Evolutionary conservation across 129 eudicot genomes (phyloP), one percentile per base, ranked within the genome.

Genomic region (Escallonia herrerae): DNA sequence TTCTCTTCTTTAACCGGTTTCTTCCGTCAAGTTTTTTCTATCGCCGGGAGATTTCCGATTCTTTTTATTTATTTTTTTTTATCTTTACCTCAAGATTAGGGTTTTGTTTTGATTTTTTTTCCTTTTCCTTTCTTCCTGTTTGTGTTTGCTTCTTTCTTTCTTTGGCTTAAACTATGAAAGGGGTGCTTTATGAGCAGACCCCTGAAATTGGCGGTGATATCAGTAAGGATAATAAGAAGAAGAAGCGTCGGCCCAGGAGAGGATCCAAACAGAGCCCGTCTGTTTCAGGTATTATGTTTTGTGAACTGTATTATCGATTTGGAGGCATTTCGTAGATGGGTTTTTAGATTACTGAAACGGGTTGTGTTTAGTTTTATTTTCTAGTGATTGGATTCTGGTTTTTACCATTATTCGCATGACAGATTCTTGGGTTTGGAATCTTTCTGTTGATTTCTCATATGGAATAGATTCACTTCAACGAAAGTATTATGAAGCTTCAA

Each of bases 181-280:
- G 45, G 71, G 62, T 65, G 22, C 47, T 73, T 72, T 46, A n/a
- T 56, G 86, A 81, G 65, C 72, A 65, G 45, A 54, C 67, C 39
- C 56, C 57, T 43, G 75, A 70, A 57, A 41, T 48, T 43, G 50
- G 11, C 50, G 56, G 11, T 56, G 80, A 77, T 49, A 22, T 22
- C 33, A 65, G 56, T 68, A 79, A 65, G 11, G 75, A 79, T 44
- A 22, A 22, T 22, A 84, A 71, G 78, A 83, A 80, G 77, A 80
- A 84, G 77, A 80, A 80, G 74, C 86, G 86, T 57, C 78, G 90
- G 63, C 71, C 83, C 38, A 76, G 15, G 52, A 65, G 90, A 38
- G 69, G 72, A 58, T 22, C 81, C 46, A 80, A 73, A 71, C 90
- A 74, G 7, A 68, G 57, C 58, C 53, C 77, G 58, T 43, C 79